These are phyloP conservation scores for Arctium minus DNA, from an alignment of 129 eudicot species.

Conservation along the genomic window DNA sequence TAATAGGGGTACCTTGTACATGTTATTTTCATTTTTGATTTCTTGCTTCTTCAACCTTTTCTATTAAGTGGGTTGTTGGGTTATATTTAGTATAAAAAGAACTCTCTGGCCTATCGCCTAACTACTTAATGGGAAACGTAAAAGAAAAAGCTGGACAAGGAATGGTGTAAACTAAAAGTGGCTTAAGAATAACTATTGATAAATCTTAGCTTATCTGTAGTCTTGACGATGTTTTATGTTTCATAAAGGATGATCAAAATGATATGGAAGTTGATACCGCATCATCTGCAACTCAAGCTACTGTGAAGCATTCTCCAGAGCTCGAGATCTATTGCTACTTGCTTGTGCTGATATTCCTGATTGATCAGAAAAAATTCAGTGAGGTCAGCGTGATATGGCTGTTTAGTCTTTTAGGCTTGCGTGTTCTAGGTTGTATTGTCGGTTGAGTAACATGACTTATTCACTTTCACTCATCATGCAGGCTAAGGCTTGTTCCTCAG, in stretches of 20 bases:
- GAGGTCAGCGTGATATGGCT: conserved; percentile 49
- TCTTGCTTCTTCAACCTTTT: neutral
- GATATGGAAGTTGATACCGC: conserved; percentile 97
- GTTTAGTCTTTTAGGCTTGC: neutral
- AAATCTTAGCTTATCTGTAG: neutral
- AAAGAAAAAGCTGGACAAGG: neutral
- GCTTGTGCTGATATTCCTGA: conserved; percentile 81
- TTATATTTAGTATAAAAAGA: neutral
- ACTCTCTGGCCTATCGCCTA: neutral
- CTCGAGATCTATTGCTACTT: conserved; percentile 90
- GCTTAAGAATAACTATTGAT: neutral
- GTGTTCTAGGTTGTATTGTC: neutral
- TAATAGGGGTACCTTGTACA: neutral
- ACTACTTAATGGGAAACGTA: neutral
- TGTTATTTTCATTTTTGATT: neutral
- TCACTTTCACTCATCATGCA: conserved; percentile 25
- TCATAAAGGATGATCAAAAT: conserved; percentile 64
- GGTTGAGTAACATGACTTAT: neutral
- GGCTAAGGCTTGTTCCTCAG: conserved; percentile 97
- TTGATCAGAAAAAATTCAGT: conserved; percentile 75
- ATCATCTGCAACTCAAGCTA: conserved; percentile 59
- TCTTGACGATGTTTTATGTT: neutral
- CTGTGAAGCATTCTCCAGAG: conserved; percentile 83
- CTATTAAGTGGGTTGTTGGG: neutral
- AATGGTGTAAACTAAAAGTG: neutral